Base-by-base conservation (phyloP, 2,329 filamentous ascomycete species). In the Zasmidium citrigriseum region DNA sequence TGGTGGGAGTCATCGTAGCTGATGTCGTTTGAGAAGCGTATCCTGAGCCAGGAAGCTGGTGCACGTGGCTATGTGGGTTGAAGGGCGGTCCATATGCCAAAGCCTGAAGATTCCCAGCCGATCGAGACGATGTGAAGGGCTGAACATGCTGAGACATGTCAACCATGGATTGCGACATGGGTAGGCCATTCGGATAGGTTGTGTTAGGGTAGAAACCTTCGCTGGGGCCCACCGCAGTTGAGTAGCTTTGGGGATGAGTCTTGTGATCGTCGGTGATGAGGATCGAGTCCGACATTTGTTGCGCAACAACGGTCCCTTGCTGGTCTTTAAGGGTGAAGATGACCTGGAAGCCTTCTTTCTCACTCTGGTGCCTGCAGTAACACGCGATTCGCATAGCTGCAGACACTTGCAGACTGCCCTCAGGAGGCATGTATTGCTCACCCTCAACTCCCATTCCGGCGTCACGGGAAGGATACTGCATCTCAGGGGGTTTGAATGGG, bases 251-350 rank as follows among this genome's bases (percentile, higher is more conserved):
- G 14, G 71, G 71, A 67, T 91, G 89, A 7, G 91, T 96, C 78
- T 98, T 98, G 79, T 98, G 93, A 70, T 99, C 93, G 72, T 99
- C 93, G 1, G 95, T 98, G 63, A 98, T 97, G 84, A 97, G 93
- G 64, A 98, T 96, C 0, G 91, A 90, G 55, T 89, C 87, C 20
- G 91, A 91, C 64, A 96, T 88, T 53, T 87, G 86, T 75, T 99
- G 93, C 5, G 91, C 90, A 46, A 98, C 79, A 27, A 96, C 78
- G 46, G 86, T 86, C 67, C 88, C 89, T 63, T 86, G 79, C 70
- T 85, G 85, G 74, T 97, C 91, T 71, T 93, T 96, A 69, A 99
- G 82, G 1, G 93, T 98, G 75, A 98, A 96, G 63, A 99, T 96
- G 68, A 98, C 92, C 75, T 83, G 83, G 76, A 97, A 99, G 1